A percentile compares a stretch with the other conserved stretches of the same genome.
These are phyloP conservation scores for Jaltomata sinuosa DNA, from an alignment of 257 asterid genomes.

Conservation along the genomic window DNA sequence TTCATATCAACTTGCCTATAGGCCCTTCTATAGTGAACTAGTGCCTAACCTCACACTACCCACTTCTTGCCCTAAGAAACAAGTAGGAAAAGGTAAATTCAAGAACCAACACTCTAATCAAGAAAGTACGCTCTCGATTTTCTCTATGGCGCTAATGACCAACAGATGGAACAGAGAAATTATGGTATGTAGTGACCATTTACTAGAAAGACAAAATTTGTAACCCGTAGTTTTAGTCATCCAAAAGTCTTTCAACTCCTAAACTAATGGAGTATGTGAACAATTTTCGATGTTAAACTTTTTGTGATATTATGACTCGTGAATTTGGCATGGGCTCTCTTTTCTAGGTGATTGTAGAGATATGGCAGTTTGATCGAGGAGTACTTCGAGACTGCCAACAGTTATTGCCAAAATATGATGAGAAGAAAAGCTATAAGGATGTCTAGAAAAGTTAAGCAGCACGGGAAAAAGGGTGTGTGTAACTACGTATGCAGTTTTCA, in stretches of 20 bases:
- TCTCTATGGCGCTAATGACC: background rate
- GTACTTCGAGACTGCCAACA: background rate
- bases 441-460: background rate
- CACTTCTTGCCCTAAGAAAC: background rate
- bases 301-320: background rate
- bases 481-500: background rate
- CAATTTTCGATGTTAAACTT: background rate
- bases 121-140: background rate
- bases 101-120: background rate
- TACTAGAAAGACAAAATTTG: background rate
- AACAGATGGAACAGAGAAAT: background rate
- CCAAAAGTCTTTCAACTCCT: background rate
- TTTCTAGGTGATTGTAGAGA: background rate
- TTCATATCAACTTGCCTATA: background rate
- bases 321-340: background rate
- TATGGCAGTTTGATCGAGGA: background rate
- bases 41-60: background rate
- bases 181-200: background rate
- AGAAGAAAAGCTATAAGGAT: background rate
- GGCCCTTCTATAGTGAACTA: background rate
- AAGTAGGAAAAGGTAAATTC: background rate
- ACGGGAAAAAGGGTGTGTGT: background rate
- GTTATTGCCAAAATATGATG: background rate
- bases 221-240: background rate
- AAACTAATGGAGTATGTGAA: background rate